Evolutionary conservation across 1,284 basidiomycete genomes (phyloP).

Genomic region (Testicularia cyperi): DNA sequence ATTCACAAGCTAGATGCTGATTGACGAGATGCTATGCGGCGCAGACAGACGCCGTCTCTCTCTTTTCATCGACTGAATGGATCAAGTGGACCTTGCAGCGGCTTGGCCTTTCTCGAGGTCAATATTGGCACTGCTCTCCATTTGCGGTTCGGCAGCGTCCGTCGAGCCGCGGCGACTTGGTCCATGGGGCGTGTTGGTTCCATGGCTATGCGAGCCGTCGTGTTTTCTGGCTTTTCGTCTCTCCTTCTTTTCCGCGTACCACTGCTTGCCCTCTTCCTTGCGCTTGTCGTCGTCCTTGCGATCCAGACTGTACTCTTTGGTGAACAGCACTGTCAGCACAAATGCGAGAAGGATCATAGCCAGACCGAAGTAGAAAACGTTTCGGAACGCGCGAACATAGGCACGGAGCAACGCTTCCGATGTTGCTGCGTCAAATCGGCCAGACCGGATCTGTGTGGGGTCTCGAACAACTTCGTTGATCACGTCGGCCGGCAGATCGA

Average conservation of each 20-base stretch:
- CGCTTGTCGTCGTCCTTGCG: conserved; percentile 66
- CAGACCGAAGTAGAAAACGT: conserved; percentile 63
- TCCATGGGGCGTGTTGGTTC: neutral
- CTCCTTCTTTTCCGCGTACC: conserved; percentile 33
- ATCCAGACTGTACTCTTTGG: conserved; percentile 66
- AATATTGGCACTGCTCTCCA: no score
- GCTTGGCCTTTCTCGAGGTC: no score
- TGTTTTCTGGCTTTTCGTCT: conserved; percentile 7
- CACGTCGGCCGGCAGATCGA: conserved; percentile 5
- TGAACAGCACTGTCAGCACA: conserved; percentile 63
- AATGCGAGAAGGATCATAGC: conserved; percentile 40
- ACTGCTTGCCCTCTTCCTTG: conserved; percentile 60
- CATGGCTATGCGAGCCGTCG: neutral
- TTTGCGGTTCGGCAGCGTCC: neutral
- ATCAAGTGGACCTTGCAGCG: no score
- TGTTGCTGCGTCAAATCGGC: conserved; percentile 8
- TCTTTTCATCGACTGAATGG: no score
- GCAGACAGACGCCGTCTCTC: no score
- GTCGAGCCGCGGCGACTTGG: neutral
- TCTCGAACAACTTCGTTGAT: conserved; percentile 25
- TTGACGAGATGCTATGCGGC: no score
- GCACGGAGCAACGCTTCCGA: conserved; percentile 64
- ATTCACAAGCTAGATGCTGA: no score
- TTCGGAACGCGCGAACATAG: conserved; percentile 67
- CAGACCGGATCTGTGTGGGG: conserved; percentile 20